A percentile compares a stretch with the other conserved stretches of the same genome.
Evolutionary conservation across 257 asterid genomes (phyloP).

Genomic region (Nicotiana undulata): DNA sequence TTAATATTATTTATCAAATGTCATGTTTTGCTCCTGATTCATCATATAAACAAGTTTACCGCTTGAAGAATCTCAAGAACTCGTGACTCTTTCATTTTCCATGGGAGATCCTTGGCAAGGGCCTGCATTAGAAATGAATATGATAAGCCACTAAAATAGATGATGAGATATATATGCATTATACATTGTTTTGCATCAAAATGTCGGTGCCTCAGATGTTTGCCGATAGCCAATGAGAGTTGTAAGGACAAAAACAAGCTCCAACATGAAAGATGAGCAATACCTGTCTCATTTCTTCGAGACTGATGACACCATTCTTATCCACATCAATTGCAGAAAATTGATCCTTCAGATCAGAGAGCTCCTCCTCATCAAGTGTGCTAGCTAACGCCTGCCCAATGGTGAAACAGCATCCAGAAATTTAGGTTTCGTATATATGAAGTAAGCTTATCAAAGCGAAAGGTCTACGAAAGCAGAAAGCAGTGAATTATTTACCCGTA

Average conservation of each 20-base stretch:
- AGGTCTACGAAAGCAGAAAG: not conserved
- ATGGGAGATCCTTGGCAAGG: slow-evolving; percentile 82
- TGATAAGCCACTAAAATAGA: not conserved
- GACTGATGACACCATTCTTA: slow-evolving; percentile 75
- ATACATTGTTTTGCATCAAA: not conserved
- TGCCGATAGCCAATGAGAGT: not conserved
- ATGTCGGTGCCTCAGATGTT: not conserved
- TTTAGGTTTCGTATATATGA: not conserved
- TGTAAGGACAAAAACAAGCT: not conserved
- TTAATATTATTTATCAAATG: not conserved
- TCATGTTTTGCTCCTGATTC: not conserved
- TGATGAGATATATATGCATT: not conserved
- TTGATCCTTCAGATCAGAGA: slow-evolving; percentile 71
- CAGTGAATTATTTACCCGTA: slow-evolving; percentile 40
- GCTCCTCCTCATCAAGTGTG: slow-evolving; percentile 74
- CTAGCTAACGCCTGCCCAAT: slow-evolving; percentile 66
- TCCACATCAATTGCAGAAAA: slow-evolving; percentile 85
- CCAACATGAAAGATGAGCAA: slow-evolving; percentile 7
- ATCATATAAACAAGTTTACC: slow-evolving; percentile 27
- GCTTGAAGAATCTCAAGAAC: slow-evolving; percentile 83
- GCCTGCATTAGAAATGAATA: slow-evolving; percentile 37
- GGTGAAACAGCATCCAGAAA: not conserved
- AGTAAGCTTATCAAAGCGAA: not conserved
- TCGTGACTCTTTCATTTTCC: slow-evolving; percentile 80
- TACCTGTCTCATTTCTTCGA: slow-evolving; percentile 91